Percentiles rank a stretch among this genome's conserved stretches.
These are phyloP conservation scores for Chimonanthus praecox DNA, from an alignment of 164 flowering plant species.

Conservation along the genomic window DNA sequence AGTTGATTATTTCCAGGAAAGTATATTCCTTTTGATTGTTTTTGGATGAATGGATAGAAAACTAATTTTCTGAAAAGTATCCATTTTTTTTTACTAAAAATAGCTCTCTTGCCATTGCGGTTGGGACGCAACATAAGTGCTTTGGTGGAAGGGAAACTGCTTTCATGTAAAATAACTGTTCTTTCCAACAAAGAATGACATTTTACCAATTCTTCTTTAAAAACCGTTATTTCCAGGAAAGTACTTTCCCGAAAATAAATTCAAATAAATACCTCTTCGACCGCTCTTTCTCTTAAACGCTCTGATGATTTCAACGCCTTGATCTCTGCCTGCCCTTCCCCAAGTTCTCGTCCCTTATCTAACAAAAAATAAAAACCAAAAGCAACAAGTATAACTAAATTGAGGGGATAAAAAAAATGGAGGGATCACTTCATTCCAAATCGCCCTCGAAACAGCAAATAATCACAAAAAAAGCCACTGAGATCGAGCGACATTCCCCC, in stretches of 20 bases:
- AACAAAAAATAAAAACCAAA: not conserved
- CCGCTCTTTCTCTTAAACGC: constrained; percentile 7
- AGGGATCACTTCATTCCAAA: no score
- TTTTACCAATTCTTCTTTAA: not conserved
- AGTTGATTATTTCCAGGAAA: no score
- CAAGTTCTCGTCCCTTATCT: constrained; percentile 10
- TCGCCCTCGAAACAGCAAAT: not conserved
- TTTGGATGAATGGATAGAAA: no score
- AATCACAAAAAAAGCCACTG: not conserved
- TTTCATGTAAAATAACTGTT: not conserved
- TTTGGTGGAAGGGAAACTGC: no score
- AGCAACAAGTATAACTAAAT: no score
- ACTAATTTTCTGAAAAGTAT: no score
- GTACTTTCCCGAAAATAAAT: no score
- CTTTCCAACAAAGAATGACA: not conserved
- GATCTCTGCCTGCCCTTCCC: constrained; percentile 6
- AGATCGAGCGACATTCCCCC: not conserved
- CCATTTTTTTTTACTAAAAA: no score
- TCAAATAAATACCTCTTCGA: constrained; percentile 2
- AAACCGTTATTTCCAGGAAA: no score
- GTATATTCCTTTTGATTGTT: no score
- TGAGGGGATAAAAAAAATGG: not conserved
- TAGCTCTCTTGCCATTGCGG: no score
- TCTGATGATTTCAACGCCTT: constrained; percentile 10
- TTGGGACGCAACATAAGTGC: no score